phyloP scores from a whole-genome alignment of 176 grass and related monocot species.

The Aegilops bicornis region DNA sequence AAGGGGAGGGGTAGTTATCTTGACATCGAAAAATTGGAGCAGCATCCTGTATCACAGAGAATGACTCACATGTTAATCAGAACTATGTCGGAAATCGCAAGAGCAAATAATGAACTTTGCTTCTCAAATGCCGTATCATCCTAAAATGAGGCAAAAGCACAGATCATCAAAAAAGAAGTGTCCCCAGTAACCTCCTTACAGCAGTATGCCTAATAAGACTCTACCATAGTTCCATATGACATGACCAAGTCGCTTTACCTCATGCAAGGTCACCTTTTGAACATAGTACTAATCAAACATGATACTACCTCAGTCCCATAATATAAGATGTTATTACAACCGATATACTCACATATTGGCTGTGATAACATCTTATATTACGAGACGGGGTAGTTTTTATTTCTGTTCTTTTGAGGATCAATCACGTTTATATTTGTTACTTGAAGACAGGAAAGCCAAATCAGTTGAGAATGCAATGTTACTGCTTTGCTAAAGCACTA shows the following conservation, averaged over 20 bases:
- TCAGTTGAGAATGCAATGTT: background rate
- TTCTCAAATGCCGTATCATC: conserved; percentile 93
- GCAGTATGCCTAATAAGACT: background rate
- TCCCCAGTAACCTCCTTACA: conserved; percentile 12
- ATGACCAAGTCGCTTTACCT: conserved; percentile 17
- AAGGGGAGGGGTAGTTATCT: conserved; percentile 3
- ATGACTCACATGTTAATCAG: conserved; percentile 85
- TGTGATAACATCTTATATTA: no score
- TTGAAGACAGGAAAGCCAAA: background rate
- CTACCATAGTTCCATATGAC: background rate
- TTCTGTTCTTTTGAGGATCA: background rate
- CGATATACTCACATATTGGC: no score
- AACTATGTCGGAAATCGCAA: conserved; percentile 90
- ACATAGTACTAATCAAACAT: background rate
- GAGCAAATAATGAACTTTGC: conserved; percentile 86
- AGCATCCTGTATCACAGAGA: background rate
- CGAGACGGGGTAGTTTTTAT: no score
- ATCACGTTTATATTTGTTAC: background rate
- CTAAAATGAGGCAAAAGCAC: conserved; percentile 39
- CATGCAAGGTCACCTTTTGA: background rate
- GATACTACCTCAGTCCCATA: background rate
- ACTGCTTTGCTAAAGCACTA: background rate
- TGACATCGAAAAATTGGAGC: background rate
- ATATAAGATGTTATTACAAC: no score
- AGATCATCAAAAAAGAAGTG: conserved; percentile 31